Base-by-base conservation (phyloP, 2,329 filamentous ascomycete species). In the Colletotrichum echinochloae region DNA sequence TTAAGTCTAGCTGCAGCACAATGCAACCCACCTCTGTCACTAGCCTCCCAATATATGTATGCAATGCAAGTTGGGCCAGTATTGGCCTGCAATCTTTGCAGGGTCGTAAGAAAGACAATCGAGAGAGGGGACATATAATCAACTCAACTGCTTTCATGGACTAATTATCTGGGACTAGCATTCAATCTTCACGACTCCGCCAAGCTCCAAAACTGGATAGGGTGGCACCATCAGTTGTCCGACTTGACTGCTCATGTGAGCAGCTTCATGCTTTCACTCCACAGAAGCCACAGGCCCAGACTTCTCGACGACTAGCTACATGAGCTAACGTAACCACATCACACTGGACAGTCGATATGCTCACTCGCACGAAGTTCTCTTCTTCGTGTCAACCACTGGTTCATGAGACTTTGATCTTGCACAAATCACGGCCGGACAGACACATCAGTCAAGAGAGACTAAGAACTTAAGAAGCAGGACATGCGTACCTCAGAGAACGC, bases 201-300 rank as follows among this genome's bases (percentile, higher is more conserved):
- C 44, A 28, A 18, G n/a, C 14, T 23, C 11, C 20, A 7, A 46
- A 12, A n/a, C 7, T 28, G 30, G n/a, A 37, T 28, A 48, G 30
- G 23, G 20, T 37, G 35, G 20, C 30, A 37, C 28, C 11, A 33
- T 33, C 14, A 8, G n/a, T 26, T 37, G 30, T 35, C n/a, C 16
- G 30, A 26, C n/a, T 26, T 28, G 41, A 33, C 57, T 48, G 20
- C 57, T 49, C 57, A 60, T 11, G 41, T 28, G 57, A n/a, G 35
- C 30, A 49, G 33, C 30, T 20, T 26, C 28, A 33, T n/a, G 30
- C 37, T 60, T 49, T 2, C 30, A 7, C 49, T n/a, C 35, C 30
- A 33, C 30, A 26, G 6, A 23, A 16, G 3, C 18, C 16, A 33
- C 49, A n/a, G 26, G 14, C 23, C 14, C 28, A 37, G 12, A 28